Percentiles rank a stretch among this genome's conserved stretches.
phyloP scores from a whole-genome alignment of 1,284 basidiomycete species.

The Ganoderma sinense region DNA sequence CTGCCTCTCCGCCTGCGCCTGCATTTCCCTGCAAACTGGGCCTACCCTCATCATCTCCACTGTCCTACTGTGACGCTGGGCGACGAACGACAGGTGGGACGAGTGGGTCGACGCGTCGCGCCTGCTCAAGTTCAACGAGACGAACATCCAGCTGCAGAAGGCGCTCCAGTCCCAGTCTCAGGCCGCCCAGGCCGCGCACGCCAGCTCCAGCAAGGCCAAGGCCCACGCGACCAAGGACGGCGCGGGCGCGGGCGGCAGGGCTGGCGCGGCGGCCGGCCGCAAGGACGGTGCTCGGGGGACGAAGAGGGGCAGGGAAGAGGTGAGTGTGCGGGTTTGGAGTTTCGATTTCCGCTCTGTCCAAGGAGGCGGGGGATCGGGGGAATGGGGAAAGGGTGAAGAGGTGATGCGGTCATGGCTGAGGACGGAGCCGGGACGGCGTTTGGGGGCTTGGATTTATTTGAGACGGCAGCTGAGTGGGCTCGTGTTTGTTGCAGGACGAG shows the following conservation, averaged over 20 bases:
- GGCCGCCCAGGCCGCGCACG: slow-evolving; percentile 34
- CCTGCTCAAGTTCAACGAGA: slow-evolving; percentile 88
- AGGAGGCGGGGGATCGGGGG: not conserved
- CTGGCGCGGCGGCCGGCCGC: slow-evolving; percentile 25
- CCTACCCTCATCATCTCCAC: not conserved
- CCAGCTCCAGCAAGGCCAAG: slow-evolving; percentile 38
- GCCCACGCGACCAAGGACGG: slow-evolving; percentile 44
- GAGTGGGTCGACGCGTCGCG: slow-evolving; percentile 94
- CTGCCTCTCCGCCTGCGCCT: not conserved
- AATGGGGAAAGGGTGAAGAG: not conserved
- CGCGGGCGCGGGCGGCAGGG: slow-evolving; percentile 42
- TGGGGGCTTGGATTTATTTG: not conserved
- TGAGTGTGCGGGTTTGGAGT: slow-evolving; percentile 34
- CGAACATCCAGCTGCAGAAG: slow-evolving; percentile 86
- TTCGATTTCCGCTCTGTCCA: not conserved
- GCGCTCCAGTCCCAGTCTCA: slow-evolving; percentile 41
- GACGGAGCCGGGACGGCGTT: not conserved
- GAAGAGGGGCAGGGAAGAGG: slow-evolving; percentile 70
- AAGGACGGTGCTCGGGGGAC: slow-evolving; percentile 63
- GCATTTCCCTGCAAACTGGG: not conserved
- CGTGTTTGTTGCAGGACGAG: slow-evolving; percentile 58
- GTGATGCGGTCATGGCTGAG: slow-evolving; percentile 3
- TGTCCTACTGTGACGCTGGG: not conserved
- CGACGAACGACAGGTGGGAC: slow-evolving; percentile 80
- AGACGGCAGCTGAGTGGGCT: not conserved